Conservation (phyloP, 2,329 filamentous ascomycete genomes). For the Escovopsis weberi region DNA sequence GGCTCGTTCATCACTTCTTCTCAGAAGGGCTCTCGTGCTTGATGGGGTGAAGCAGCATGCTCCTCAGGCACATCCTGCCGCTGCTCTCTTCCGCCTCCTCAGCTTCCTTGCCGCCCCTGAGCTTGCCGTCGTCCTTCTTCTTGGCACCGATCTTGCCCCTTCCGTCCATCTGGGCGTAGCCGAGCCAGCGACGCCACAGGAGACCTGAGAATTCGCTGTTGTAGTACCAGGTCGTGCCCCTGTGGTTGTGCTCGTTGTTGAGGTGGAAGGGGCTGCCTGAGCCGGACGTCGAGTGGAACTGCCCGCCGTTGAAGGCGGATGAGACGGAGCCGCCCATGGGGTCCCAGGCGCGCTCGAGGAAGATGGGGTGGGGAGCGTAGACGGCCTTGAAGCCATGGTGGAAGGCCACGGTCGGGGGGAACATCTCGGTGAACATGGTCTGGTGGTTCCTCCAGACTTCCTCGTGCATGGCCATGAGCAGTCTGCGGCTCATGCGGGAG, state of each 20-base stretch:
- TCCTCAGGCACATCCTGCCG: slow-evolving; percentile 64
- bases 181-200: slow-evolving; percentile 69
- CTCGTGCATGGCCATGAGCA: slow-evolving; percentile 60
- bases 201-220: slow-evolving; percentile 62
- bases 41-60: slow-evolving; percentile 69
- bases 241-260: slow-evolving; percentile 68
- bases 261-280: slow-evolving; percentile 51
- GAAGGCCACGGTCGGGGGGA: slow-evolving; percentile 53
- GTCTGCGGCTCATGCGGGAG: slow-evolving; percentile 48
- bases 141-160: slow-evolving; percentile 32
- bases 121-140: slow-evolving; percentile 29
- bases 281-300: slow-evolving; percentile 50
- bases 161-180: slow-evolving; percentile 38
- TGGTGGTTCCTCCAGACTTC: slow-evolving; percentile 53
- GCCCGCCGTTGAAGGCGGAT: slow-evolving; percentile 63
- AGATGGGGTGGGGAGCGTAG: slow-evolving; percentile 70
- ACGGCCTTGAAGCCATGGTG: slow-evolving; percentile 69
- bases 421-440: slow-evolving; percentile 71
- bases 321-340: slow-evolving; percentile 49
- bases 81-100: slow-evolving; percentile 29
- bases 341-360: slow-evolving; percentile 61
- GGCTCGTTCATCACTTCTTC: slow-evolving; percentile 7
- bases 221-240: slow-evolving; percentile 74
- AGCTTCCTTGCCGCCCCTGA: slow-evolving; percentile 37
- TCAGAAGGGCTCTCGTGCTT: slow-evolving; percentile 48